phyloP scores from a whole-genome alignment of 192 early-diverging fungal species.

The Lobosporangium transversale region DNA sequence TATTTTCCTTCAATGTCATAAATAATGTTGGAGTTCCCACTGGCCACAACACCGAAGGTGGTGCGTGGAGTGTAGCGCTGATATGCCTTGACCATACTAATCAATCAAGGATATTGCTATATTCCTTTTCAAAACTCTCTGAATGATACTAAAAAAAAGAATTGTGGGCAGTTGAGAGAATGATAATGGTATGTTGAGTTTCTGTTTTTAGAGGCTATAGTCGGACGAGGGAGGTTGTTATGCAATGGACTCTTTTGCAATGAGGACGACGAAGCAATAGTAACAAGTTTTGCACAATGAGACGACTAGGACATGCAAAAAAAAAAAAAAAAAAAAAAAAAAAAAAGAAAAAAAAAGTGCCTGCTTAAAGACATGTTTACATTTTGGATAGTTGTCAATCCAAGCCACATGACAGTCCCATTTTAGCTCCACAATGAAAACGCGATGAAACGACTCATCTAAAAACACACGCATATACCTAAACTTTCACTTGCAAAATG shows the following conservation, averaged over 20 bases:
- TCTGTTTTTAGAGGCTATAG: too few species aligned
- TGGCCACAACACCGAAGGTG: constrained; percentile 87
- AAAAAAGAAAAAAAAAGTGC: constrained; percentile 37
- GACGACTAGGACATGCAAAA: background rate
- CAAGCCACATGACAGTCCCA: constrained; percentile 38
- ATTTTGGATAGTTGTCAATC: background rate
- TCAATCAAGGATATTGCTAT: constrained; percentile 14
- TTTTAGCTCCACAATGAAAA: background rate
- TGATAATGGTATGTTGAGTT: too few species aligned
- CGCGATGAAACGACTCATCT: background rate
- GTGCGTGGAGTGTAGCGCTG: constrained; percentile 82
- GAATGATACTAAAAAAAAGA: too few species aligned
- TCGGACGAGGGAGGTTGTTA: too few species aligned
- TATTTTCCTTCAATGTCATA: constrained; percentile 77
- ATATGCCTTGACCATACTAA: constrained; percentile 78
- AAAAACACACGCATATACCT: background rate
- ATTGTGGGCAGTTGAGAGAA: too few species aligned
- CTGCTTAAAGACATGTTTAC: background rate
- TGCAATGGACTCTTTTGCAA: too few species aligned
- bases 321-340: background rate
- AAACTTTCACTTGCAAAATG: too few species aligned
- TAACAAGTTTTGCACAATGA: too few species aligned
- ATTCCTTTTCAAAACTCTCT: too few species aligned
- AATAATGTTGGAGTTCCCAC: constrained; percentile 71
- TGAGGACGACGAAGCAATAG: too few species aligned